Conservation (phyloP, 768 basidiomycete species). For the Leccinum truebloodii region DNA sequence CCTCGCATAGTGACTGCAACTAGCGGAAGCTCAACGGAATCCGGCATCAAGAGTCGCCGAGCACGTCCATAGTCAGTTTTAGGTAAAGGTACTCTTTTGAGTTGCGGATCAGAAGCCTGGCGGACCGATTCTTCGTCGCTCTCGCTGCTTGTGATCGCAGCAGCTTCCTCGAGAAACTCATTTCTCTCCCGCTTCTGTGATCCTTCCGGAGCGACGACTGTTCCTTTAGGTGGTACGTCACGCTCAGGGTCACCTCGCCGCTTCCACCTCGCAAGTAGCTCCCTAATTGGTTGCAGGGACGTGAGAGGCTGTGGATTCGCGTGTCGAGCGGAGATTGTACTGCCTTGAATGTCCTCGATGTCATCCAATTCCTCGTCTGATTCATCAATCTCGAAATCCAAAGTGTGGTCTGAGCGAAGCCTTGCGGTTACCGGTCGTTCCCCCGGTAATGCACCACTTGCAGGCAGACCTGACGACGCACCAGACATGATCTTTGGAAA, state of each 20-base stretch:
- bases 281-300: slow-evolving; percentile 19
- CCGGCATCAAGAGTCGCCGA: slow-evolving; percentile 34
- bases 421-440: background rate
- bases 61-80: slow-evolving; percentile 34
- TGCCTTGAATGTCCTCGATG: background rate
- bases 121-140: slow-evolving; percentile 16
- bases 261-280: slow-evolving; percentile 10
- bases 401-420: slow-evolving; percentile 1
- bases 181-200: slow-evolving; percentile 12
- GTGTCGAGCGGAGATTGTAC: slow-evolving; percentile 4
- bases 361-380: background rate
- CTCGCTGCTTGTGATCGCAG: slow-evolving; percentile 16
- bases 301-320: background rate
- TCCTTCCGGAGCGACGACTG: background rate
- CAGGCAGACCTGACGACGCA: background rate
- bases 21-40: slow-evolving; percentile 34
- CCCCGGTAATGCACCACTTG: background rate
- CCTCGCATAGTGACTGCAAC: slow-evolving; percentile 48
- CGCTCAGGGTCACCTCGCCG: slow-evolving; percentile 7
- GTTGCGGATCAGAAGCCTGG: slow-evolving; percentile 21
- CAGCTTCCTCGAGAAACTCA: slow-evolving; percentile 8
- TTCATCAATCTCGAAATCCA: slow-evolving; percentile 12
- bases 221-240: slow-evolving; percentile 5
- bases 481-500: background rate
- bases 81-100: slow-evolving; percentile 34